Evolutionary conservation across 495 filamentous ascomycete species (phyloP), one percentile per base, ranked within the genome.

Genomic region (Talaromyces ruber): DNA sequence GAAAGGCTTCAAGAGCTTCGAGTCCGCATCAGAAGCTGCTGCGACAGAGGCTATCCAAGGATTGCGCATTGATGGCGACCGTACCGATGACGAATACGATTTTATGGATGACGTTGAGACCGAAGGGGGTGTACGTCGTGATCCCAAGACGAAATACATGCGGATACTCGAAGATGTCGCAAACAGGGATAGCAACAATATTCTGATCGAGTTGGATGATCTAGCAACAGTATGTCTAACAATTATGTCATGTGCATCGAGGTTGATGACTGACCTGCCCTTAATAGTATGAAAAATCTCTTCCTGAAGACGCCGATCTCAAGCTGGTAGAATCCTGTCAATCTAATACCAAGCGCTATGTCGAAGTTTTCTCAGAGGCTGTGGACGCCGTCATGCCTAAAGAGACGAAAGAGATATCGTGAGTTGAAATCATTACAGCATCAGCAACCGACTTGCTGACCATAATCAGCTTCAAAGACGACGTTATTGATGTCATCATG

Each of bases 401-500:
- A 59, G 89, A 92, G 53, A 88, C 85, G 4, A 82, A 78, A 53
- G 90, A 94, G 63, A 80, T 93, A 64, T 89, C 86, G 85, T 92
- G 86, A 58, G 87, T 65, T 54, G 32, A 8, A 53, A 7, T 50
- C 5, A 58, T 58, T 6, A 25, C 22, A 1, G 18, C 26, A 25
- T 21, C 30, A 55, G 43, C 57, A 54, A 39, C 39, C 59, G 66
- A 61, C 53, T 43, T 47, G 29, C 61, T 67, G 62, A 71, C 18
- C 11, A n/a, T 12, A 4, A 25, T 4, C 65, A 92, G 88, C 43
- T 97, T 95, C 79, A 97, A 97, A 72, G 92, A 97, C 66, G 94
- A 98, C 71, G 95, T 98, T 16, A 81, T 98, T 25, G 94, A 98
- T 74, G 89, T 98, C 28, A 90, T 98, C 65, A 93, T 96, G 85